Percentiles rank a stretch among this genome's conserved stretches.
Evolutionary conservation across 1,284 basidiomycete genomes (phyloP).

Genomic region (Sphaerobolus stellatus): DNA sequence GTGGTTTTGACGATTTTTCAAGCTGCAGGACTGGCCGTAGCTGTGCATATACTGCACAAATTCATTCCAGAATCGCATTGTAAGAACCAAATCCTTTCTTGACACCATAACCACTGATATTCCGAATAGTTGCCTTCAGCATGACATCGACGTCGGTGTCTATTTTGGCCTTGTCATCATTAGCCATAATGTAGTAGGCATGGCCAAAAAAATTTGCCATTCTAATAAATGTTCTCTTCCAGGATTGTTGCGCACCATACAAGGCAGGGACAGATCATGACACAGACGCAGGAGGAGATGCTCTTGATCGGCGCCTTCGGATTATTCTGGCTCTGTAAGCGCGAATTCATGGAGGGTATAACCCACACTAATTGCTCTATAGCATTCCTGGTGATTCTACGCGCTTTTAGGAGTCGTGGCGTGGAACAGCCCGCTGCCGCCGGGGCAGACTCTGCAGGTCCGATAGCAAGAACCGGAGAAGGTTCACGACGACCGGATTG

Average conservation of each 20-base stretch:
- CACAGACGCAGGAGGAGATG: conserved; percentile 68
- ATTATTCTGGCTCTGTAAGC: conserved; percentile 70
- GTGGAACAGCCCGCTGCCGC: neutral
- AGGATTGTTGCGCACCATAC: conserved; percentile 68
- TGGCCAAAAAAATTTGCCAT: neutral
- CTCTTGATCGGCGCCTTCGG: conserved; percentile 67
- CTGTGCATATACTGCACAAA: conserved; percentile 15
- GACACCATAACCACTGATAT: neutral
- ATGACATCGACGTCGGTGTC: conserved; percentile 72
- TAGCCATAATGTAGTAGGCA: conserved; percentile 61
- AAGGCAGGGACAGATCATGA: conserved; percentile 52
- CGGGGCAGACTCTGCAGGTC: neutral
- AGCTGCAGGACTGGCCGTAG: conserved; percentile 16
- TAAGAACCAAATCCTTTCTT: conserved; percentile 42
- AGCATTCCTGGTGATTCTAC: conserved; percentile 18
- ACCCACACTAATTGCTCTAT: neutral
- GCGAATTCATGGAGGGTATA: conserved; percentile 23
- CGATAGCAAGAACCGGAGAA: conserved; percentile 36
- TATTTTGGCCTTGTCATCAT: conserved; percentile 56
- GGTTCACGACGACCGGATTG: conserved; percentile 34
- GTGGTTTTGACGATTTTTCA: neutral
- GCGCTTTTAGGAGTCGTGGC: conserved; percentile 13
- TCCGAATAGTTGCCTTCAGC: conserved; percentile 56
- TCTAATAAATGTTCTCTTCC: neutral
- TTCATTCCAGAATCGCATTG: conserved; percentile 17